Base-by-base conservation (phyloP, 2,329 filamentous ascomycete species). In the Stachybotrys echinatus region DNA sequence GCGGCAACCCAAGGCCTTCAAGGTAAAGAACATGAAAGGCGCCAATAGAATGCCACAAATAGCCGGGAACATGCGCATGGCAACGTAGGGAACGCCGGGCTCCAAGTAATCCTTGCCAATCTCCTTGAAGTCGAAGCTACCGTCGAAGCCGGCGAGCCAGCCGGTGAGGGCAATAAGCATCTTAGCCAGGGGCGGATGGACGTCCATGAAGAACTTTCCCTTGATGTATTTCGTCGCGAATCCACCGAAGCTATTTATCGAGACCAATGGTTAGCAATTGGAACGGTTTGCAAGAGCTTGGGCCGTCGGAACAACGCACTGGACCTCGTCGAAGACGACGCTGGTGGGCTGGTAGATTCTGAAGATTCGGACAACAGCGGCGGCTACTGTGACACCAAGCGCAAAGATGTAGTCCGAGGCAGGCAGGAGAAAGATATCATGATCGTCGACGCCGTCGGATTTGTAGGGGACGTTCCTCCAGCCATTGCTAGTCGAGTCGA, bases 191-290 rank as follows among this genome's bases (percentile, higher is more conserved):
- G 94, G 94, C 27, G 94, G 94, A 67, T 99, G 94, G n/a, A 99
- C 94, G 67, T 99, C 94, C 94, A 99, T 99, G 72, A 99, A 99
- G 81, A 99, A 99, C 68, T 81, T 87, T 64, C 94, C 94, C 78
- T 99, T 97, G 80, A 99, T 97, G 71, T 99, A 99, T 72, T 99
- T 99, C 61, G 88, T 90, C 57, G 94, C 94, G 67, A 99, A 99
- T 45, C 94, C 94, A 68, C 94, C 94, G 69, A 99, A 99, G 73
- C 91, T 96, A 63, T 57, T 22, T 34, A 14, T 5, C 27, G 14
- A 14, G 27, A 34, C 27, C 2, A 5, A 14, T 34, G 10, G 14
- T 34, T 34, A 34, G 27, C 27, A 14, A 34, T 34, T 34, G 27
- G 27, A 34, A 34, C 27, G 27, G 27, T 34, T 14, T 34, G 27